Conservation (phyloP, 2,329 filamentous ascomycete genomes). For the Chrysoporthe deuterocubensis region DNA sequence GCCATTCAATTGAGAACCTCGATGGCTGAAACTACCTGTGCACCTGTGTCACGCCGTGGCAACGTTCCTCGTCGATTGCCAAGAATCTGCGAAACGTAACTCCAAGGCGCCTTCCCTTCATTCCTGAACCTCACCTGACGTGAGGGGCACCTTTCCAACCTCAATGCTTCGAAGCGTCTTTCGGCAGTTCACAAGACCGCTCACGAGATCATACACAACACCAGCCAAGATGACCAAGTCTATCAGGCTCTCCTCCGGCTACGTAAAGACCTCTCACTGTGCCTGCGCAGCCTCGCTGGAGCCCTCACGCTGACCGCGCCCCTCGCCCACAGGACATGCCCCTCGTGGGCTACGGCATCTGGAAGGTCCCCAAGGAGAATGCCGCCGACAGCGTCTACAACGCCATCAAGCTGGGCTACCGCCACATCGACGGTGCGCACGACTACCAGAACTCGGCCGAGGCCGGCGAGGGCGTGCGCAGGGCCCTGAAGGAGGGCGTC, state of each 20-base stretch:
- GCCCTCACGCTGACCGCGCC: background rate
- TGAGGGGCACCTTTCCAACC: background rate
- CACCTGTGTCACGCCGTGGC: background rate
- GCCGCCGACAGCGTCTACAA: slow-evolving; percentile 62
- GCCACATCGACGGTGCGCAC: slow-evolving; percentile 57
- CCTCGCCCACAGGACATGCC: slow-evolving; percentile 41
- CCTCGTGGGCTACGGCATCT: slow-evolving; percentile 46
- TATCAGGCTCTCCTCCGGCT: slow-evolving; percentile 42
- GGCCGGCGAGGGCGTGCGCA: slow-evolving; percentile 66
- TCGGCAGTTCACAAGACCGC: slow-evolving; percentile 18
- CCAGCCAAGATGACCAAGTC: slow-evolving; percentile 24
- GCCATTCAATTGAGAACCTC: background rate
- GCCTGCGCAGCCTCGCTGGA: background rate
- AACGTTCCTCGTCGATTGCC: too few relatives aligned
- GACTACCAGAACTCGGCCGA: slow-evolving; percentile 69
- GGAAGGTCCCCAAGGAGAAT: slow-evolving; percentile 43
- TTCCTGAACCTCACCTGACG: background rate
- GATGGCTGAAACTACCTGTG: background rate
- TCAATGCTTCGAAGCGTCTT: slow-evolving; percentile 26
- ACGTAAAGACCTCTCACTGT: slow-evolving; percentile 33
- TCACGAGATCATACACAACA: slow-evolving; percentile 16
- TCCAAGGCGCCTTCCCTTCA: background rate
- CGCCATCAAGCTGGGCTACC: slow-evolving; percentile 57
- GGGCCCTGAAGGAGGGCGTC: slow-evolving; percentile 58
- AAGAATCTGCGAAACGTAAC: too few relatives aligned